Conservation (phyloP, 306 rosid genomes). For the Gleditsia sinensis region DNA sequence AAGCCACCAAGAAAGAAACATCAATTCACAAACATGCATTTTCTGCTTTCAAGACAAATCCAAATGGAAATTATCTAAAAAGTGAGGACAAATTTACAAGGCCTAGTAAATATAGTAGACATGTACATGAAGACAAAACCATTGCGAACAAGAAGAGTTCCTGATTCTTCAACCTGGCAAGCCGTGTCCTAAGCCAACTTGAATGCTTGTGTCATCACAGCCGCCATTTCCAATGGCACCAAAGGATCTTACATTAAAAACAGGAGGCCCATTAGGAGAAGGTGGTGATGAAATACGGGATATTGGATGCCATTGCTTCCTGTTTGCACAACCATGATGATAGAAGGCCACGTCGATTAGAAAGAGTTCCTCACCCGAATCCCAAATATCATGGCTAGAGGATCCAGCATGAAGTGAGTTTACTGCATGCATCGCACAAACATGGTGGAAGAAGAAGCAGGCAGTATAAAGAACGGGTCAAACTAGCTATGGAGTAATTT, state of each 20-base stretch:
- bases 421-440: too few species aligned
- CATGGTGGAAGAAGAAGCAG: too few species aligned
- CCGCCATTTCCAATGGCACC: constrained; percentile 71
- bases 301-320: background rate
- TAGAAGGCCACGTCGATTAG: too few species aligned
- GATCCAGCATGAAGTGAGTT: too few species aligned
- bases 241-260: constrained; percentile 49
- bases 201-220: constrained; percentile 60
- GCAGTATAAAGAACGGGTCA: too few species aligned
- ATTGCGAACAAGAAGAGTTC: constrained; percentile 47
- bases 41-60: background rate
- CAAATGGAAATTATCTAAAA: constrained; percentile 29
- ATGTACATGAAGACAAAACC: constrained; percentile 49
- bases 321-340: background rate
- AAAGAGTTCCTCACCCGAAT: too few species aligned
- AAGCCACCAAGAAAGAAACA: background rate
- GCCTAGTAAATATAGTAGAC: constrained; percentile 49
- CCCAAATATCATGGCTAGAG: too few species aligned
- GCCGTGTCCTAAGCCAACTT: constrained; percentile 71
- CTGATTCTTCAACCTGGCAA: constrained; percentile 46
- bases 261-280: background rate
- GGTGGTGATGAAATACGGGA: constrained; percentile 13
- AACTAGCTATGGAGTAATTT: too few species aligned
- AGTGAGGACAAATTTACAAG: constrained; percentile 37
- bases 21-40: background rate